Conservation (phyloP, 768 basidiomycete genomes). For the Dictyophora rubrovolvata region DNA sequence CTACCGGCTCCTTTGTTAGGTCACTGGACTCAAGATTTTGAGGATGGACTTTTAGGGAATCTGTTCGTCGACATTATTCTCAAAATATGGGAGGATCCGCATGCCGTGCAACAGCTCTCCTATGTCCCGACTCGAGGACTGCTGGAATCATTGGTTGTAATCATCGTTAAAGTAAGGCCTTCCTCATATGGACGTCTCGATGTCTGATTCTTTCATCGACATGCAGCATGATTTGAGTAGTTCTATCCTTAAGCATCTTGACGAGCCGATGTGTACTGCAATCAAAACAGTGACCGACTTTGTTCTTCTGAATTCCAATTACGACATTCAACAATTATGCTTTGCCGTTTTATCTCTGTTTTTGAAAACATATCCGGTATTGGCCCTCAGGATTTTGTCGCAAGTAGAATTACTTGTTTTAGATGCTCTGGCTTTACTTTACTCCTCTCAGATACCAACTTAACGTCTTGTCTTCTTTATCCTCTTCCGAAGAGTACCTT, state of each 20-base stretch:
- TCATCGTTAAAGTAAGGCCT: conserved; percentile 44
- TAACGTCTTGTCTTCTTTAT: conserved; percentile 2
- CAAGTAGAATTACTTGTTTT: conserved; percentile 22
- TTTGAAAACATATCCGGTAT: conserved; percentile 46
- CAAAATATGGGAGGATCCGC: conserved; percentile 36
- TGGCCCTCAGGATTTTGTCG: conserved; percentile 46
- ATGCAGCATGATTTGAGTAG: conserved; percentile 51
- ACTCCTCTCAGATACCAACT: conserved; percentile 1
- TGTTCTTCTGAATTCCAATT: conserved; percentile 43
- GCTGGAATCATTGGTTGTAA: conserved; percentile 52
- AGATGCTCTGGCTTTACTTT: not conserved
- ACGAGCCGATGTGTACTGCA: conserved; percentile 41
- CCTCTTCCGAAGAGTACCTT: conserved; percentile 42
- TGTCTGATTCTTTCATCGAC: not conserved
- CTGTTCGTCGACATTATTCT: conserved; percentile 53
- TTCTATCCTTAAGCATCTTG: conserved; percentile 41
- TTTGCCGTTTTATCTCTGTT: conserved; percentile 53
- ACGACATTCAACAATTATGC: conserved; percentile 58
- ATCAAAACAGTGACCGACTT: conserved; percentile 42
- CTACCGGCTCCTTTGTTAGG: conserved; percentile 38
- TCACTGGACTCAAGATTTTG: conserved; percentile 32
- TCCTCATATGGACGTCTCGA: not conserved
- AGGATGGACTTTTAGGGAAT: conserved; percentile 46
- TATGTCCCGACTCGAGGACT: conserved; percentile 47
- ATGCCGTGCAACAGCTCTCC: conserved; percentile 39